Conservation (phyloP, 2,329 filamentous ascomycete species). For the Cercospora canescens region DNA sequence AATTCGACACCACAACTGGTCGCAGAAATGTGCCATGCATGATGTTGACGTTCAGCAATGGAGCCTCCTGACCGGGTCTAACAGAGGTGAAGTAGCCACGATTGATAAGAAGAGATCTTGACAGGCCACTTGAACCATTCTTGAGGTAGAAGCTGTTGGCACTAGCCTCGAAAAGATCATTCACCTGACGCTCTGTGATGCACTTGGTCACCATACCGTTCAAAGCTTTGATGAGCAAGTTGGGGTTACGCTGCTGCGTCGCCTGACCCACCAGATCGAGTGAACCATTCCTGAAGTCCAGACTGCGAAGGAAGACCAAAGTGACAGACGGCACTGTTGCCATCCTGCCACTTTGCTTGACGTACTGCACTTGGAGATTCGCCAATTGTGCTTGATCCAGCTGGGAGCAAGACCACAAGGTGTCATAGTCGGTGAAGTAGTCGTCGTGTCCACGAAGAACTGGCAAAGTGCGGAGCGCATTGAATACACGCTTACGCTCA, state of each 20-base stretch:
- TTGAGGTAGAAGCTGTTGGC: conserved; percentile 10
- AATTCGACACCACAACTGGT: background rate
- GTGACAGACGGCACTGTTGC: background rate
- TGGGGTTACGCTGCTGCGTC: background rate
- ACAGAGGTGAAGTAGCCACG: conserved; percentile 13
- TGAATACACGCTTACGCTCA: conserved; percentile 4
- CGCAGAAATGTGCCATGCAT: conserved; percentile 1
- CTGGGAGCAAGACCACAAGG: background rate
- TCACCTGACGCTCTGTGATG: background rate
- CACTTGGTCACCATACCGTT: conserved; percentile 9
- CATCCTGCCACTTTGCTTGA: conserved; percentile 2
- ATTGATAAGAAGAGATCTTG: background rate
- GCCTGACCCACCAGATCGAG: background rate
- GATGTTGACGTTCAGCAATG: background rate
- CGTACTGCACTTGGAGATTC: background rate
- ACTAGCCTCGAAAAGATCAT: background rate
- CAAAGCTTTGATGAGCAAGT: conserved; percentile 3
- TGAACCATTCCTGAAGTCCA: background rate
- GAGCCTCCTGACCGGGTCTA: background rate
- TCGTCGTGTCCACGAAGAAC: background rate
- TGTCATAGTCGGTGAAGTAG: conserved; percentile 8
- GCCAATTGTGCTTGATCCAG: background rate
- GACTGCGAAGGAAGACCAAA: background rate
- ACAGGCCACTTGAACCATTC: background rate
- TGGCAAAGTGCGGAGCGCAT: background rate